Conservation (phyloP, 1,139 yeast genomes). For the Wickerhamomyces sp. region DNA sequence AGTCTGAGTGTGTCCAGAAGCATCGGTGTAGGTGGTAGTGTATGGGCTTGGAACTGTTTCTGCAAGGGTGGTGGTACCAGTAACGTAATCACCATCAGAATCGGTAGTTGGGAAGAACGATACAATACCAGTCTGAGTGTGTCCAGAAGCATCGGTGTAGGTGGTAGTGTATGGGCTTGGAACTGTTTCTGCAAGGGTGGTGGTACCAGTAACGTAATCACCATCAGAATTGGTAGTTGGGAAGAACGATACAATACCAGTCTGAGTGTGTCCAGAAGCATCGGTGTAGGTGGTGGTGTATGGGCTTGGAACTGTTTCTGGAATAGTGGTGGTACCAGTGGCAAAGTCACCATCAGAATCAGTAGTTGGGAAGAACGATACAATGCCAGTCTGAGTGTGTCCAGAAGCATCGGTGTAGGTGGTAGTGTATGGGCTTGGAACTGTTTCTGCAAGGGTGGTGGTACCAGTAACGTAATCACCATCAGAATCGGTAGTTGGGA, state of each 20-base stretch:
- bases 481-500: conserved; percentile 1
- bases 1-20: conserved; percentile 1
- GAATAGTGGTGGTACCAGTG: not conserved
- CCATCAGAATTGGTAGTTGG: not conserved
- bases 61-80: conserved; percentile 1
- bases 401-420: conserved; percentile 3
- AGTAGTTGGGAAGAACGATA: conserved; percentile 5
- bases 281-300: not conserved
- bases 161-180: too few species aligned
- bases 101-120: conserved; percentile 2
- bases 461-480: conserved; percentile 2
- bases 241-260: not conserved
- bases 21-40: conserved; percentile 3
- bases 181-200: too few species aligned
- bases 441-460: conserved; percentile 1
- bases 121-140: not conserved
- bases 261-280: not conserved
- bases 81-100: conserved; percentile 1
- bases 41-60: not conserved
- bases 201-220: not conserved
- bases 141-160: too few species aligned
- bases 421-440: conserved; percentile 1
- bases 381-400: conserved; percentile 2
- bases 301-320: not conserved
- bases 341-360: conserved; percentile 1